These are phyloP conservation scores for Tuber microsphaerosporum DNA, from an alignment of 495 filamentous ascomycete genomes.

Conservation along the genomic window DNA sequence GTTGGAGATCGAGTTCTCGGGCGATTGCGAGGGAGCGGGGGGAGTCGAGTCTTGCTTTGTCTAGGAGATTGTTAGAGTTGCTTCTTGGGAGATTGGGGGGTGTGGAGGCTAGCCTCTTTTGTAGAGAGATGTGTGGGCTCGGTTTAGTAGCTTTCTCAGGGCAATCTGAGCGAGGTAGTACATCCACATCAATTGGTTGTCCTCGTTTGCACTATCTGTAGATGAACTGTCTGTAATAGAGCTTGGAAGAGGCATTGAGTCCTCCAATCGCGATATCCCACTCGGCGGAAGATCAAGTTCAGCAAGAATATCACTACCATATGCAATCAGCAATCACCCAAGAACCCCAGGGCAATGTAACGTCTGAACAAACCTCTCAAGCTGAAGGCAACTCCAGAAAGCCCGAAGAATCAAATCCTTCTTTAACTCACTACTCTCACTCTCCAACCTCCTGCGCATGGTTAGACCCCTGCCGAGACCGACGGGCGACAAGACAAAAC, in stretches of 20 bases:
- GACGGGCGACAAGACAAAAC: not conserved
- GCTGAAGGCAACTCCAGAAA: conserved; percentile 89
- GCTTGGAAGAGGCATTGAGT: conserved; percentile 58
- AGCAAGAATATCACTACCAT: conserved; percentile 73
- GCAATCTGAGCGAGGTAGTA: conserved; percentile 83
- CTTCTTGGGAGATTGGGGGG: not conserved
- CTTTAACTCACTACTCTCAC: conserved; percentile 30
- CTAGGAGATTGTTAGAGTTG: conserved; percentile 12
- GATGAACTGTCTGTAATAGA: conserved; percentile 43
- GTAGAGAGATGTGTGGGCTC: conserved; percentile 73
- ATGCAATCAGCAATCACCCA: conserved; percentile 5
- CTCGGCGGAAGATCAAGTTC: conserved; percentile 79
- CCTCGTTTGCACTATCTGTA: conserved; percentile 41
- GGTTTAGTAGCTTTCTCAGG: conserved; percentile 75
- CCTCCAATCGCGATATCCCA: conserved; percentile 65
- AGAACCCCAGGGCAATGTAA: not conserved
- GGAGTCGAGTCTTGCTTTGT: conserved; percentile 36
- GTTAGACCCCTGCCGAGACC: not conserved
- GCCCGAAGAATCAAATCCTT: conserved; percentile 62
- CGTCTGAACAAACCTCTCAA: conserved; percentile 67
- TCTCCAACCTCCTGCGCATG: conserved; percentile 30
- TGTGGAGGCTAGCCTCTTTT: conserved; percentile 46
- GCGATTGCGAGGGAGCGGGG: conserved; percentile 37
- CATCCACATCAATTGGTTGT: conserved; percentile 55
- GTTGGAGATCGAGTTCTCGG: conserved; percentile 44